These are phyloP conservation scores for Meredithiella fracta DNA, from an alignment of 2,329 filamentous ascomycete species.

Conservation along the genomic window DNA sequence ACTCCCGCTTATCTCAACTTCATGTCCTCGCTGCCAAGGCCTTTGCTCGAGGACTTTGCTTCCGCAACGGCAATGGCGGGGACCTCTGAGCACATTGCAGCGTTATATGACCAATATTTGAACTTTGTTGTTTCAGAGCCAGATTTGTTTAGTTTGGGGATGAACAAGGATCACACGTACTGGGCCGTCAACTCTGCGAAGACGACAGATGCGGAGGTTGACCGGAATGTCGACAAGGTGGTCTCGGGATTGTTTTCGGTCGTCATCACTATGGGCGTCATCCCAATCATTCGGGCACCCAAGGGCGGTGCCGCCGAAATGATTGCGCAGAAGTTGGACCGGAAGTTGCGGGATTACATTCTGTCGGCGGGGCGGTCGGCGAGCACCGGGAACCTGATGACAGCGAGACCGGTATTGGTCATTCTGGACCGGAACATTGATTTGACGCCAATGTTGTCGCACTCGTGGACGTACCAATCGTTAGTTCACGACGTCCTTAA, in stretches of 20 bases:
- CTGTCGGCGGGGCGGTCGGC: conserved; percentile 45
- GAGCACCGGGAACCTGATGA: conserved; percentile 49
- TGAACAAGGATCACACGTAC: conserved; percentile 81
- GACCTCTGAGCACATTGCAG: conserved; percentile 77
- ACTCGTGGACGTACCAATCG: conserved; percentile 71
- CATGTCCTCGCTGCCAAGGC: conserved; percentile 77
- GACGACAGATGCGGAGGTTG: conserved; percentile 78
- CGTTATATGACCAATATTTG: conserved; percentile 90
- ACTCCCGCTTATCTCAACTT: conserved; percentile 94
- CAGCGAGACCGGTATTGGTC: conserved; percentile 70
- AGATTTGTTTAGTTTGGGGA: conserved; percentile 83
- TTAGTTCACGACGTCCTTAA: conserved; percentile 51
- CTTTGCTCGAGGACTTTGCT: conserved; percentile 87
- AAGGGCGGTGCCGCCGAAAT: conserved; percentile 87
- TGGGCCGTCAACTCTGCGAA: conserved; percentile 90
- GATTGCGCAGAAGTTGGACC: conserved; percentile 83
- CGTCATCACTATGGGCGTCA: conserved; percentile 91
- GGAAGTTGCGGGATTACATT: conserved; percentile 89
- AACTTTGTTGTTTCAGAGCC: conserved; percentile 96
- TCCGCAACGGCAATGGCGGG: conserved; percentile 68
- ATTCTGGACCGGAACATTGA: conserved; percentile 93
- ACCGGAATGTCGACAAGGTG: conserved; percentile 73
- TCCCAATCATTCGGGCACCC: conserved; percentile 88
- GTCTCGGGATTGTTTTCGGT: conserved; percentile 97
- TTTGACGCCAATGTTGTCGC: conserved; percentile 93